phyloP scores from a whole-genome alignment of 257 asterid species.

The Solanum lignicaule region DNA sequence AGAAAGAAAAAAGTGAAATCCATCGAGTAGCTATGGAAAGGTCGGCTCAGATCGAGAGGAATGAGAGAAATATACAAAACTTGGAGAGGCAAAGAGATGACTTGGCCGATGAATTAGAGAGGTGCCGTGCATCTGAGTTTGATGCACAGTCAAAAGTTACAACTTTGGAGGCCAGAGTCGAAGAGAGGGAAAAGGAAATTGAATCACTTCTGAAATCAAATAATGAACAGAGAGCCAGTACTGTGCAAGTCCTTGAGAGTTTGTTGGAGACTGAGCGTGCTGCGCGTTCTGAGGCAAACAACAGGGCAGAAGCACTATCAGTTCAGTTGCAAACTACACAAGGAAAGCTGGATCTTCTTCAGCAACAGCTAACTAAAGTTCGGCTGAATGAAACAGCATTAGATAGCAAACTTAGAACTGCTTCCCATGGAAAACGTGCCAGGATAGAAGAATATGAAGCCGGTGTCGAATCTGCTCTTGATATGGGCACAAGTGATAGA shows the following conservation, averaged over 20 bases:
- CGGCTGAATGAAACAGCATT: slow-evolving; percentile 51
- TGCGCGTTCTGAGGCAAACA: slow-evolving; percentile 80
- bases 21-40: slow-evolving; percentile 81
- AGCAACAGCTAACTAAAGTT: slow-evolving; percentile 65
- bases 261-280: slow-evolving; percentile 69
- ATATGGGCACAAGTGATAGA: slow-evolving; percentile 39
- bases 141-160: slow-evolving; percentile 62
- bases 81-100: slow-evolving; percentile 59
- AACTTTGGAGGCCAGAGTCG: slow-evolving; percentile 54
- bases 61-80: slow-evolving; percentile 58
- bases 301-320: slow-evolving; percentile 78
- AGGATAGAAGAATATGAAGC: slow-evolving; percentile 70
- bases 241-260: slow-evolving; percentile 68
- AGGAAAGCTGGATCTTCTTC: slow-evolving; percentile 58
- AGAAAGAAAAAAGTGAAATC: slow-evolving; percentile 59
- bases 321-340: slow-evolving; percentile 80
- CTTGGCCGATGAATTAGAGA: slow-evolving; percentile 44
- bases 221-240: slow-evolving; percentile 60
- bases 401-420: slow-evolving; percentile 50
- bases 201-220: slow-evolving; percentile 56
- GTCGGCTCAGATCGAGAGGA: slow-evolving; percentile 68
- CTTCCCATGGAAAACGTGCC: slow-evolving; percentile 69
- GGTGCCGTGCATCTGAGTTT: slow-evolving; percentile 49
- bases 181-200: slow-evolving; percentile 72
- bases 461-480: slow-evolving; percentile 63